Evolutionary conservation across 2,329 filamentous ascomycete genomes (phyloP).

Genomic region (Bipolaris victoriae): DNA sequence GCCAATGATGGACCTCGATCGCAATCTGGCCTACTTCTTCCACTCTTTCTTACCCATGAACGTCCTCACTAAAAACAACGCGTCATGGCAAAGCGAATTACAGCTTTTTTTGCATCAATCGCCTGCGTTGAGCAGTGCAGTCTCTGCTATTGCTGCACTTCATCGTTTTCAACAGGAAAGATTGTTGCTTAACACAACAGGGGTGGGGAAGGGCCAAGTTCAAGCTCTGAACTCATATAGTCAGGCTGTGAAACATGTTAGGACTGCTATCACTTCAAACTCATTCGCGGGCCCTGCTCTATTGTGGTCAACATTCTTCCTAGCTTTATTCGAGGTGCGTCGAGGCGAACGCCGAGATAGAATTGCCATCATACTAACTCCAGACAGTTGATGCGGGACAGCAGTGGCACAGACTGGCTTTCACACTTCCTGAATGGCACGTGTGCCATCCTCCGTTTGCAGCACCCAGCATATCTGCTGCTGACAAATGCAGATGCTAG

Average conservation of each 20-base stretch:
- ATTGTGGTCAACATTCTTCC: neutral
- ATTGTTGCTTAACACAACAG: neutral
- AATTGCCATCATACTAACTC: neutral
- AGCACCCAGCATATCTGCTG: constrained; percentile 20
- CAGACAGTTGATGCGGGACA: constrained; percentile 36
- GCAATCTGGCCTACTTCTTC: constrained; percentile 31
- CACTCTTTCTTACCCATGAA: constrained; percentile 33
- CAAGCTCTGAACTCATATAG: neutral
- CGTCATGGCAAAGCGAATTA: constrained; percentile 19
- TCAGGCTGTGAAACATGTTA: neutral
- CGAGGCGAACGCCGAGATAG: neutral
- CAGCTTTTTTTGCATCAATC: constrained; percentile 18
- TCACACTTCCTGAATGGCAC: constrained; percentile 38
- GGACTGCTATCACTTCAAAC: neutral
- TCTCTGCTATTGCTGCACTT: neutral
- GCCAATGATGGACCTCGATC: constrained; percentile 5
- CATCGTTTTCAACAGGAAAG: neutral
- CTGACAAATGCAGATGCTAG: neutral
- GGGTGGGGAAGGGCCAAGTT: neutral
- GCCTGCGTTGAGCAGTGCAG: constrained; percentile 14
- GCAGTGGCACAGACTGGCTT: constrained; percentile 34
- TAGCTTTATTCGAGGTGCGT: neutral
- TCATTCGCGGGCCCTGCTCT: neutral
- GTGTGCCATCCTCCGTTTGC: constrained; percentile 32
- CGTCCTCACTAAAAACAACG: constrained; percentile 13